phyloP scores from a whole-genome alignment of 441 rosid genomes.

The Euphorbia corollata region DNA sequence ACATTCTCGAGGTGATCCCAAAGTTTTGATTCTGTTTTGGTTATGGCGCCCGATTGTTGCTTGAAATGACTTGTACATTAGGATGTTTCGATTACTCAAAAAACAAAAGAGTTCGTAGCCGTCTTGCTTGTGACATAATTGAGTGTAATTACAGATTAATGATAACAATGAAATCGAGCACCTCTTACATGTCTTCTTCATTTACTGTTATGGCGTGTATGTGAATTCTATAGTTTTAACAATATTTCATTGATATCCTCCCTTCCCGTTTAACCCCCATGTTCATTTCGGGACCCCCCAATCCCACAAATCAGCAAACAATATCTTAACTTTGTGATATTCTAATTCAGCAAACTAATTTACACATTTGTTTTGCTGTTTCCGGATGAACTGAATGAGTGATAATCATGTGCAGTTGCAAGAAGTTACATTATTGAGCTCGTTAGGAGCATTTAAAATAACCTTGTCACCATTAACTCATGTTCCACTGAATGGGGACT shows the following conservation, averaged over 20 bases:
- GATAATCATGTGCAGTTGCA: background rate
- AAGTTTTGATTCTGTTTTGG: conserved; percentile 27
- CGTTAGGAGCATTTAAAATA: background rate
- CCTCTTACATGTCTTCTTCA: conserved; percentile 4
- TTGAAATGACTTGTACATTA: conserved; percentile 31
- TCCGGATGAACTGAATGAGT: background rate
- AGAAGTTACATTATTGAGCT: background rate
- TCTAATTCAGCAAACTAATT: background rate
- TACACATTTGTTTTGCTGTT: background rate
- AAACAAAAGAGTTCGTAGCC: background rate
- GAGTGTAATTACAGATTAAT: conserved; percentile 45
- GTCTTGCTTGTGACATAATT: background rate
- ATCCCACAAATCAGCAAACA: background rate
- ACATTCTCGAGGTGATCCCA: conserved; percentile 91
- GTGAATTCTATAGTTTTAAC: background rate
- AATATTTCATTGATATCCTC: background rate
- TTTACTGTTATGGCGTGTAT: background rate
- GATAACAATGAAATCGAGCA: conserved; percentile 23
- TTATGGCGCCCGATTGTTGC: conserved; percentile 22
- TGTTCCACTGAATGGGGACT: background rate
- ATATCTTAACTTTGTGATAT: background rate
- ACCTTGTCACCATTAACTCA: background rate
- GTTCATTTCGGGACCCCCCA: background rate
- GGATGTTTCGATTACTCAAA: background rate
- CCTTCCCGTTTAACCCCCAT: background rate